Percentiles rank a stretch among this genome's conserved stretches.
These are phyloP conservation scores for Chaetomiaceae sp. DNA, from an alignment of 2,329 filamentous ascomycete species.

Conservation along the genomic window DNA sequence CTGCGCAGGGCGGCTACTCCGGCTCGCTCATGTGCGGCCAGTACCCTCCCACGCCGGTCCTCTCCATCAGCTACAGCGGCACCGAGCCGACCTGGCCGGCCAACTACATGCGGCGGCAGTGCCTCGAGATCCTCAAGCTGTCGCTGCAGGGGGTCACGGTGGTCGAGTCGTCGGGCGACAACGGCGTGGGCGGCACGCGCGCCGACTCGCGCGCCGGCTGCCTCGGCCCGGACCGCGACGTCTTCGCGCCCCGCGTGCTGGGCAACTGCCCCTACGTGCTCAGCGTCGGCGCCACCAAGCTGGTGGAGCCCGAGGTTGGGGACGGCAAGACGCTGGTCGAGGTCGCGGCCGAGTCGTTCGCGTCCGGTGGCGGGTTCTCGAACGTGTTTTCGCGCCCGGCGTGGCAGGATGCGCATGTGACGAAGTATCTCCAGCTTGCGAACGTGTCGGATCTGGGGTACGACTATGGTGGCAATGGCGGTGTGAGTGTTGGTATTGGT, in stretches of 20 bases:
- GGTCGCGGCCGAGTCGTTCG: constrained; percentile 22
- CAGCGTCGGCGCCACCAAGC: constrained; percentile 19
- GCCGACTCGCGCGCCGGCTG: constrained; percentile 35
- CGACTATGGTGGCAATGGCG: not conserved
- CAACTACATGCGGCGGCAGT: constrained; percentile 47
- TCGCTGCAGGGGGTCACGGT: constrained; percentile 43
- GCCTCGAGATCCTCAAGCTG: constrained; percentile 48
- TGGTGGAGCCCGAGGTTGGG: constrained; percentile 11
- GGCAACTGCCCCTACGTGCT: constrained; percentile 41
- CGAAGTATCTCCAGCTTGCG: constrained; percentile 23
- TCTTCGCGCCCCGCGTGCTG: constrained; percentile 45
- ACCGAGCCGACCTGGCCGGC: constrained; percentile 47
- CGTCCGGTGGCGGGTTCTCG: constrained; percentile 31
- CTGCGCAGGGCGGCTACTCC: constrained; percentile 39
- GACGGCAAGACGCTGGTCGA: constrained; percentile 16
- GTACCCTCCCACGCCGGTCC: constrained; percentile 47
- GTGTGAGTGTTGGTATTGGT: too few relatives aligned
- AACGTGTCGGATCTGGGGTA: constrained; percentile 13
- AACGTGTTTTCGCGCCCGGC: constrained; percentile 29
- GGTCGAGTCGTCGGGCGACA: constrained; percentile 43
- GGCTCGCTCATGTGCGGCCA: constrained; percentile 33
- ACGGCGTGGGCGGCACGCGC: constrained; percentile 35
- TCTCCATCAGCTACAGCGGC: constrained; percentile 51
- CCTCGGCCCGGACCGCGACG: constrained; percentile 14
- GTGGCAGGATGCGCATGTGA: constrained; percentile 27